These are phyloP conservation scores for Psilocybe sp. DNA, from an alignment of 768 basidiomycete species.

Conservation along the genomic window DNA sequence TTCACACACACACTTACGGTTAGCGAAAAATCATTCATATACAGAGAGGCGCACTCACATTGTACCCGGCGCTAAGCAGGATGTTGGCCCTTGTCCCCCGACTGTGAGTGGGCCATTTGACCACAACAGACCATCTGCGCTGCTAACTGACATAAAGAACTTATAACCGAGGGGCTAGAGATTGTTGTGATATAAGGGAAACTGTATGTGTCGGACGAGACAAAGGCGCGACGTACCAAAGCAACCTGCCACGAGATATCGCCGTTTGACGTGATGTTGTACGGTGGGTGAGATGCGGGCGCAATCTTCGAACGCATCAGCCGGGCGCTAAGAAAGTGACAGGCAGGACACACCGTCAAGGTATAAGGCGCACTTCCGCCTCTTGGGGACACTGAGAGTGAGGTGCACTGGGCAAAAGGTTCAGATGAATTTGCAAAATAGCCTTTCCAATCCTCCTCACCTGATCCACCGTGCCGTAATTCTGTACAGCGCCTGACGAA, in stretches of 20 bases:
- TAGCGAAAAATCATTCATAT: neutral
- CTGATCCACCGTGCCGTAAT: conserved; percentile 45
- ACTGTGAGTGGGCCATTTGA: conserved; percentile 48
- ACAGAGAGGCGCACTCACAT: conserved; percentile 20
- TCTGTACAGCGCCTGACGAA: conserved; percentile 36
- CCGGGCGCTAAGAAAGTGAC: neutral
- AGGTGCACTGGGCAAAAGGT: conserved; percentile 38
- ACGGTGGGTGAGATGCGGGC: conserved; percentile 49
- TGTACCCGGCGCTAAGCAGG: conserved; percentile 38
- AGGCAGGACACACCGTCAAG: conserved; percentile 32
- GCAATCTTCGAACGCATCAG: conserved; percentile 33
- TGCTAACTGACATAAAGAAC: conserved; percentile 47
- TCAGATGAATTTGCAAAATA: neutral
- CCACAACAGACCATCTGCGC: conserved; percentile 46
- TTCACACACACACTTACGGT: conserved; percentile 1
- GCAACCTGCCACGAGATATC: conserved; percentile 39
- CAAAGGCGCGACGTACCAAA: conserved; percentile 21
- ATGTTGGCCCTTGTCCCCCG: conserved; percentile 34
- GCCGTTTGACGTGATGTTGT: conserved; percentile 43
- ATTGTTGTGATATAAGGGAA: neutral
- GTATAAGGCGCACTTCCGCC: conserved; percentile 47
- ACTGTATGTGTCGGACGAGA: neutral
- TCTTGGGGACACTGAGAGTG: conserved; percentile 38
- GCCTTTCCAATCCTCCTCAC: conserved; percentile 18
- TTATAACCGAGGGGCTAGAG: conserved; percentile 41